A percentile compares a stretch with the other conserved stretches of the same genome.
Conservation (phyloP, 805 yeast species). For the Brettanomyces anomalus region DNA sequence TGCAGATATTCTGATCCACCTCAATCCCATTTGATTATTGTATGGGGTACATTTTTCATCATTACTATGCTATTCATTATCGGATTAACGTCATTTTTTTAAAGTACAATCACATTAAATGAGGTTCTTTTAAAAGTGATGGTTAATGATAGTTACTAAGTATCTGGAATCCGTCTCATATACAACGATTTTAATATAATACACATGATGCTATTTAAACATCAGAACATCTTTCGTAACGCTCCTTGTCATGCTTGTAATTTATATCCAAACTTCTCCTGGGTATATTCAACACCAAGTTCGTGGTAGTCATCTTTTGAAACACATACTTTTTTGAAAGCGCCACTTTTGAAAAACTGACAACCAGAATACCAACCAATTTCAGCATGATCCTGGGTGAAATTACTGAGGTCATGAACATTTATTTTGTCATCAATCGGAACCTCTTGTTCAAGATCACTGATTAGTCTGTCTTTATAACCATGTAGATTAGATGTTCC, state of each 20-base stretch:
- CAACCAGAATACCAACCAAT: constrained; percentile 48
- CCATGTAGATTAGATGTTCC: constrained; percentile 72
- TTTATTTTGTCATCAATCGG: constrained; percentile 66
- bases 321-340: constrained; percentile 45
- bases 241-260: background rate
- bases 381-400: constrained; percentile 31
- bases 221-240: background rate
- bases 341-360: constrained; percentile 35
- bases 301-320: constrained; percentile 78
- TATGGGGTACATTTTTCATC: constrained; percentile 32
- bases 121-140: background rate
- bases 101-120: too few species aligned
- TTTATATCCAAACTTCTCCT: constrained; percentile 24
- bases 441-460: constrained; percentile 56
- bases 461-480: constrained; percentile 48
- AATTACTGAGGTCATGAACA: constrained; percentile 20
- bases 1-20: constrained; percentile 30
- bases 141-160: too few species aligned
- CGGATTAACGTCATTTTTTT: constrained; percentile 23
- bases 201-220: background rate
- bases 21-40: constrained; percentile 32
- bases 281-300: constrained; percentile 51
- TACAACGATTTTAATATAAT: background rate
- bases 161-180: too few species aligned
- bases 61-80: constrained; percentile 35